Conservation (phyloP, 352 stramenopile species). For the Pythium oligandrum region DNA sequence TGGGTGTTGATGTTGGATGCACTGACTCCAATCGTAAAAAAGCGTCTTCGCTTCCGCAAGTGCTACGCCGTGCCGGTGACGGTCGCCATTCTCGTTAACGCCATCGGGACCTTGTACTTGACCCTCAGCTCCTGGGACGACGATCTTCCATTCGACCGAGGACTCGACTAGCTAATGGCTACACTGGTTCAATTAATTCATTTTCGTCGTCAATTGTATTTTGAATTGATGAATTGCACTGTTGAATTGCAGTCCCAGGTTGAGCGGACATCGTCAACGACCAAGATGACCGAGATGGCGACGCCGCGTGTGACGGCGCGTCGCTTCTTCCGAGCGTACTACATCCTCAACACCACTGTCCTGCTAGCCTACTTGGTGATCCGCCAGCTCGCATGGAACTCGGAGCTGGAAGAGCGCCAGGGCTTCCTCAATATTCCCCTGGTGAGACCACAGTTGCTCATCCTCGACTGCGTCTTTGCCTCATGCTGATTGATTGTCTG, state of each 20-base stretch:
- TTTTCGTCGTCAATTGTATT: neutral
- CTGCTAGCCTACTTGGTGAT: conserved; percentile 55
- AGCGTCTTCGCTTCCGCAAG: too few species aligned
- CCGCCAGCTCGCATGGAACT: conserved; percentile 33
- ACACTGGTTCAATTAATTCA: too few species aligned
- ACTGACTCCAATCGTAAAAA: too few species aligned
- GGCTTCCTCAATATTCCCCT: conserved; percentile 60
- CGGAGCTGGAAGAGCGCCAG: conserved; percentile 40
- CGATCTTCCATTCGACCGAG: too few species aligned
- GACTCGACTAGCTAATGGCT: too few species aligned
- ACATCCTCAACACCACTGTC: conserved; percentile 49
- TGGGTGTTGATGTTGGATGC: too few species aligned
- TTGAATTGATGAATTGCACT: conserved; percentile 5
- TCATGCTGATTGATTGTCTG: neutral
- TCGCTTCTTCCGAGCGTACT: conserved; percentile 70
- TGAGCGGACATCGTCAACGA: neutral
- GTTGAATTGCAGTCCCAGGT: neutral
- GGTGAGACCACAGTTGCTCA: conserved; percentile 16
- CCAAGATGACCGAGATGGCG: neutral
- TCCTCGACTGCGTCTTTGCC: conserved; percentile 1
- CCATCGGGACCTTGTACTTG: too few species aligned
- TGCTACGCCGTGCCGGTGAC: too few species aligned
- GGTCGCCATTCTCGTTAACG: too few species aligned
- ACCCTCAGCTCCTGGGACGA: too few species aligned
- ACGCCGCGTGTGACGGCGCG: conserved; percentile 9